phyloP scores from a whole-genome alignment of 108 stramenopile species.

The Stephanodiscus minutulus region DNA sequence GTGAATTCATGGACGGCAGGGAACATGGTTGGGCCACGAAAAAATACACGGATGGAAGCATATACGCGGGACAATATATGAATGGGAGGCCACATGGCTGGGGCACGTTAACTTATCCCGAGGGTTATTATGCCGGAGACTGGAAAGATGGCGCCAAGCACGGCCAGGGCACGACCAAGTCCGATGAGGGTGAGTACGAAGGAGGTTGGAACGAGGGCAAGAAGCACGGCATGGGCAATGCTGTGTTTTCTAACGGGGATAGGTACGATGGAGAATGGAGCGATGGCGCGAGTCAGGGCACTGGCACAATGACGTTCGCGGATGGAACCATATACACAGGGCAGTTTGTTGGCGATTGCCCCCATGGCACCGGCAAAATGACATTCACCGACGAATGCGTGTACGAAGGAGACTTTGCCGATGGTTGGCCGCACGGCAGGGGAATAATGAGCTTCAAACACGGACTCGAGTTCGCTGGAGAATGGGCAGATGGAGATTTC shows the following conservation, averaged over 20 bases:
- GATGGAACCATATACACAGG: slow-evolving; percentile 8
- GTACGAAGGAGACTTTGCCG: slow-evolving; percentile 24
- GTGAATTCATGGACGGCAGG: too few species aligned
- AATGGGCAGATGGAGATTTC: neutral
- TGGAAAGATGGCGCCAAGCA: neutral
- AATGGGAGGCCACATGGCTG: too few species aligned
- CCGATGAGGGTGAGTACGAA: neutral
- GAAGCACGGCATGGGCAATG: neutral
- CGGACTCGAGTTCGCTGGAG: neutral
- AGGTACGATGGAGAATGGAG: slow-evolving; percentile 13
- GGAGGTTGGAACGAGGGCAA: neutral
- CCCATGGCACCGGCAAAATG: neutral
- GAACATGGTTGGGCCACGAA: too few species aligned
- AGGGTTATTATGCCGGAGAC: neutral
- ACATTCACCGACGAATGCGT: neutral
- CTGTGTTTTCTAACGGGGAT: neutral
- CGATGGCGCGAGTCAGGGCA: slow-evolving; percentile 8
- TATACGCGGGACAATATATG: too few species aligned
- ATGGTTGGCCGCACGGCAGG: slow-evolving; percentile 26
- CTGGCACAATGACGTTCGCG: neutral
- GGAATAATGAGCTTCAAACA: slow-evolving; percentile 18
- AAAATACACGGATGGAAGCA: too few species aligned
- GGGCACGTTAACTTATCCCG: neutral
- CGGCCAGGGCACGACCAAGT: neutral
- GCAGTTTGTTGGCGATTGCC: neutral